Evolutionary conservation across 2,329 filamentous ascomycete species (phyloP).

Genomic region (Aspergillus sp.): DNA sequence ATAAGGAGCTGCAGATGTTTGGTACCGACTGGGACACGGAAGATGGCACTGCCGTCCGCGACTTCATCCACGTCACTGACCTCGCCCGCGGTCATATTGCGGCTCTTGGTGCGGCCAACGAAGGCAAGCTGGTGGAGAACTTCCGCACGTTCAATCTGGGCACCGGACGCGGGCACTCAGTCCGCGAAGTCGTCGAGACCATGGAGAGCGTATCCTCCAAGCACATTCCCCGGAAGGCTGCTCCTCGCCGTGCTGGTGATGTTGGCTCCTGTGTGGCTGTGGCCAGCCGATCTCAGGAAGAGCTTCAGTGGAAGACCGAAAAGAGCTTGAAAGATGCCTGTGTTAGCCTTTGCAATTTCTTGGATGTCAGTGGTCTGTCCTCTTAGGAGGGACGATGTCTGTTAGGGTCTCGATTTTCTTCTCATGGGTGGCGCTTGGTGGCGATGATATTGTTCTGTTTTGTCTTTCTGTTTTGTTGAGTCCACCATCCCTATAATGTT

Average conservation of each 20-base stretch:
- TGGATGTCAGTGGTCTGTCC: constrained; percentile 30
- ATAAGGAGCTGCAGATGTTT: constrained; percentile 57
- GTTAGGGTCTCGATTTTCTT: constrained; percentile 3
- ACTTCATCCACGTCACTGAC: constrained; percentile 67
- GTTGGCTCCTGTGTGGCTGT: constrained; percentile 40
- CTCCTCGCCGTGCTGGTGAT: constrained; percentile 35
- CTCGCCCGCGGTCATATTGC: constrained; percentile 62
- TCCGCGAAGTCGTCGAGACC: constrained; percentile 35
- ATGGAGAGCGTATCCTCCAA: constrained; percentile 39
- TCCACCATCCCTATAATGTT: neutral
- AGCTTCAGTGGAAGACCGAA: constrained; percentile 49
- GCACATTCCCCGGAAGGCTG: constrained; percentile 30
- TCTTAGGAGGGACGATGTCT: constrained; percentile 10
- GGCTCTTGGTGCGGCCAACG: constrained; percentile 46
- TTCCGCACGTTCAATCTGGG: constrained; percentile 43
- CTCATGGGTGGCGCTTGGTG: constrained; percentile 7
- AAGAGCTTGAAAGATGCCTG: constrained; percentile 39
- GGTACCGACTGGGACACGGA: constrained; percentile 64
- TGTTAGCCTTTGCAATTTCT: constrained; percentile 36
- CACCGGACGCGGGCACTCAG: constrained; percentile 37
- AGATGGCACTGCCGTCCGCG: constrained; percentile 64
- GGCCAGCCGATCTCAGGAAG: constrained; percentile 45
- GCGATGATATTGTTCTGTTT: neutral
- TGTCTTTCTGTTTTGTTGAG: constrained; percentile 1
- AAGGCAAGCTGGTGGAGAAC: constrained; percentile 36